Conservation (phyloP, 1,284 basidiomycete genomes). For the Ceratobasidium sp. region DNA sequence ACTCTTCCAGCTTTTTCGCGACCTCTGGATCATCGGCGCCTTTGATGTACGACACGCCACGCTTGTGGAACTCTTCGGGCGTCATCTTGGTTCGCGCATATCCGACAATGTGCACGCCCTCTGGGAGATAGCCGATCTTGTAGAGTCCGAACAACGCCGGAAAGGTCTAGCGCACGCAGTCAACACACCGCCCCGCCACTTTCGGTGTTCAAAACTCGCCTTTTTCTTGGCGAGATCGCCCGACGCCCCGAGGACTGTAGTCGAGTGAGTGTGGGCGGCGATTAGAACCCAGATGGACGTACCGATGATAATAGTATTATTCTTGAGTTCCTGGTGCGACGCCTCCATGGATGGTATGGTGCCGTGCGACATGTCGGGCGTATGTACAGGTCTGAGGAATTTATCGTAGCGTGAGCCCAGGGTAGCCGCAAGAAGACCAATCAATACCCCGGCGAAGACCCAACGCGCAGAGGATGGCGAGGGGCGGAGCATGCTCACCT, state of each 20-base stretch:
- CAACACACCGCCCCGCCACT: not conserved
- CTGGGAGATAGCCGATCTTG: conserved; percentile 83
- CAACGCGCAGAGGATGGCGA: conserved; percentile 23
- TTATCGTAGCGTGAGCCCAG: conserved; percentile 44
- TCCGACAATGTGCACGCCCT: conserved; percentile 88
- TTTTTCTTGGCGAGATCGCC: conserved; percentile 99
- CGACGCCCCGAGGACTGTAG: conserved; percentile 91
- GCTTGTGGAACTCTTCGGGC: conserved; percentile 85
- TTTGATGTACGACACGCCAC: conserved; percentile 87
- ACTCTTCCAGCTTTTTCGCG: conserved; percentile 77
- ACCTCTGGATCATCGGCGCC: conserved; percentile 71
- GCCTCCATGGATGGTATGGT: conserved; percentile 90
- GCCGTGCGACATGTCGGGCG: conserved; percentile 57
- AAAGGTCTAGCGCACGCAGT: conserved; percentile 76
- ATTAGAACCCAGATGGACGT: conserved; percentile 54
- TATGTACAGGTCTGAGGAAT: conserved; percentile 20
- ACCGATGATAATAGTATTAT: conserved; percentile 92
- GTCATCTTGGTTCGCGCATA: conserved; percentile 98
- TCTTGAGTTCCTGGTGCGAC: conserved; percentile 76
- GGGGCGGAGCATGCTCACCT: conserved; percentile 44
- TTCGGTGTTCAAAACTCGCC: conserved; percentile 62
- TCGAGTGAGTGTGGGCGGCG: conserved; percentile 40
- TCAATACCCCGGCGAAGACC: conserved; percentile 32
- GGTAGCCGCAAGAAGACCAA: conserved; percentile 24
- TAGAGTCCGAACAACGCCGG: conserved; percentile 93